Evolutionary conservation across 331 rosid genomes (phyloP), one percentile per base, ranked within the genome.

Genomic region (Stylosanthes scabra): DNA sequence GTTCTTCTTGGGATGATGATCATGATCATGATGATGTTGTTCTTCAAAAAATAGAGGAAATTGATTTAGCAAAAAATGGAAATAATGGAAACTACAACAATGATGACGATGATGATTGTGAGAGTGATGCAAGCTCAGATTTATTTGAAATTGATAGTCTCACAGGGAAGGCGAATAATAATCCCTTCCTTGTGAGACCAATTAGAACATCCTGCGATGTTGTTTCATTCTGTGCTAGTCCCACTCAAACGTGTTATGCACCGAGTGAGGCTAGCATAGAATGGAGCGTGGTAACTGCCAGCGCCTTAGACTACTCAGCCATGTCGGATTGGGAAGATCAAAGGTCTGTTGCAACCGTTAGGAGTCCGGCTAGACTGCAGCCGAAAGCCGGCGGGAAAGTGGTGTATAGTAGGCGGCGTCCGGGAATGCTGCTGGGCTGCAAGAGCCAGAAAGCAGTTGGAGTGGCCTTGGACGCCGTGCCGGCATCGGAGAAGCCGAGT

Each of bases 261-360:
- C 99, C 99, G 15, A 95, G 98, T 47, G 99, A 95, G 75, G 93
- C 88, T 3, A 92, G 99, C 87, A 95, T 95, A 40, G 97, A 90
- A 29, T 92, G 99, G 99, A 92, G 98, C 74, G 97, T 95, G 70
- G 85, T 75, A 67, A 95, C 99, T 9, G 93, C 97, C 15, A 95
- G 99, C 73, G 97, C 89, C 14, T 91, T 89, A 13, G 99, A 93
- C 55, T 82, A 77, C 78, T 86, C 96, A 12, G 59, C 51, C 49
- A 75, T 83, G 84, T 89, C 96, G n/a, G 97, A 92, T 66, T 86
- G 11, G 69, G 93, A 92, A 16, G 99, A 92, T 50, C 84, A 69
- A 39, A 86, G 83, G 41, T 63, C 88, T 9, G 65, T 63, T 28
- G 72, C 70, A 37, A 75, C 78, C 39, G 65, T 65, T 59, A 83